These are phyloP conservation scores for Xylaria digitata DNA, from an alignment of 2,329 filamentous ascomycete species.

Conservation along the genomic window DNA sequence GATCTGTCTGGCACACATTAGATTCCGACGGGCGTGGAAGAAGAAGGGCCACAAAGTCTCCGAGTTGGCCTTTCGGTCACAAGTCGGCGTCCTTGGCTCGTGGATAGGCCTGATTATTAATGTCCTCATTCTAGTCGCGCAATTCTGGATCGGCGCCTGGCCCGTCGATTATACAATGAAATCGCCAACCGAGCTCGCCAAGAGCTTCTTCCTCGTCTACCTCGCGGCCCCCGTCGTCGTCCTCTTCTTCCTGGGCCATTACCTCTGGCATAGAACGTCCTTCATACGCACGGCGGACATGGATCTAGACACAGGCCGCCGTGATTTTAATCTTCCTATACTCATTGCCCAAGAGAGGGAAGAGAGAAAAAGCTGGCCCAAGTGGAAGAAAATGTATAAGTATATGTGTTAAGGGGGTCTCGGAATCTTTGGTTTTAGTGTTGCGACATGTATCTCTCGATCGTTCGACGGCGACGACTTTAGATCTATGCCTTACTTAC, in stretches of 20 bases:
- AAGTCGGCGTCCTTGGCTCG: constrained; percentile 82
- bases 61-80: constrained; percentile 84
- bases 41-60: constrained; percentile 74
- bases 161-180: constrained; percentile 70
- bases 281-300: constrained; percentile 78
- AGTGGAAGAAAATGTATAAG: constrained; percentile 81
- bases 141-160: constrained; percentile 89
- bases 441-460: constrained; percentile 5
- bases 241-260: constrained; percentile 78
- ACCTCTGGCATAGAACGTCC: constrained; percentile 76
- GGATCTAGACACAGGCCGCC: constrained; percentile 86
- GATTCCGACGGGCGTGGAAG: constrained; percentile 86
- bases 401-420: constrained; percentile 68
- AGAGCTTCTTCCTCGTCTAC: constrained; percentile 79
- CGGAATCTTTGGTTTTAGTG: constrained; percentile 4
- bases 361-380: constrained; percentile 77
- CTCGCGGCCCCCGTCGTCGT: constrained; percentile 76
- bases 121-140: constrained; percentile 77
- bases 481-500: constrained; percentile 13
- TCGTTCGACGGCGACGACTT: constrained; percentile 2
- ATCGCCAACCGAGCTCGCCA: constrained; percentile 59
- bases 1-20: constrained; percentile 91
- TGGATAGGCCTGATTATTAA: constrained; percentile 85
- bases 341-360: constrained; percentile 83
- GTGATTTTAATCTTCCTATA: constrained; percentile 84